These are phyloP conservation scores for Austroboletus festivus DNA, from an alignment of 768 basidiomycete genomes.

Conservation along the genomic window DNA sequence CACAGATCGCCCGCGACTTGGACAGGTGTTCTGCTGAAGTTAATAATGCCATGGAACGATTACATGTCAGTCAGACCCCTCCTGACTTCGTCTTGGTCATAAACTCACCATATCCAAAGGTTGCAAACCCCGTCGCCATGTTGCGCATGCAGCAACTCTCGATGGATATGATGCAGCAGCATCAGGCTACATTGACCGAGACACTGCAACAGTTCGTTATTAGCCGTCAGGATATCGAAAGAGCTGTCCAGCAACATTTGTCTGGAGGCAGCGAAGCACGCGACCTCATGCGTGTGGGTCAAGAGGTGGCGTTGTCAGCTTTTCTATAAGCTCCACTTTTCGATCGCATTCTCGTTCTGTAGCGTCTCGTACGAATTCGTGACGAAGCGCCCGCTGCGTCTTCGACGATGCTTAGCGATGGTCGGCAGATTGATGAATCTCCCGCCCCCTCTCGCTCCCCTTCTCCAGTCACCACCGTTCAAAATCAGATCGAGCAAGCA, in stretches of 20 bases:
- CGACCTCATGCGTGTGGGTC: conserved; percentile 51
- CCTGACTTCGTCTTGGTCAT: not conserved
- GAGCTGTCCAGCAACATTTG: conserved; percentile 38
- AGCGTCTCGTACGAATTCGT: conserved; percentile 26
- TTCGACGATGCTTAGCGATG: conserved; percentile 16
- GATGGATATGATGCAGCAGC: conserved; percentile 21
- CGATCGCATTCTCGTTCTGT: not conserved
- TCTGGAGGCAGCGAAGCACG: conserved; percentile 42
- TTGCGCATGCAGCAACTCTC: conserved; percentile 31
- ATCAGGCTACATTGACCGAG: conserved; percentile 36
- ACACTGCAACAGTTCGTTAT: conserved; percentile 41
- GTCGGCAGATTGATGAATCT: conserved; percentile 21
- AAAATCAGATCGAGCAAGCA: conserved; percentile 43
- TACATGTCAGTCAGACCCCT: conserved; percentile 37
- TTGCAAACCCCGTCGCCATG: conserved; percentile 20
- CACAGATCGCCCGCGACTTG: conserved; percentile 46
- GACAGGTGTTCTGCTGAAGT: conserved; percentile 43
- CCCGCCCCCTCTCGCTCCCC: conserved; percentile 19
- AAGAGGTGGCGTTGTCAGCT: conserved; percentile 36
- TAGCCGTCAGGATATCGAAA: conserved; percentile 34
- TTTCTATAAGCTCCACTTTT: not conserved
- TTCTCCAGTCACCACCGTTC: conserved; percentile 26
- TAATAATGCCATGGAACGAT: conserved; percentile 38
- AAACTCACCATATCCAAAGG: conserved; percentile 12
- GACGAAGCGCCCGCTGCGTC: not conserved